phyloP scores from a whole-genome alignment of 805 yeast species.

The Kurtzmaniella fragi region DNA sequence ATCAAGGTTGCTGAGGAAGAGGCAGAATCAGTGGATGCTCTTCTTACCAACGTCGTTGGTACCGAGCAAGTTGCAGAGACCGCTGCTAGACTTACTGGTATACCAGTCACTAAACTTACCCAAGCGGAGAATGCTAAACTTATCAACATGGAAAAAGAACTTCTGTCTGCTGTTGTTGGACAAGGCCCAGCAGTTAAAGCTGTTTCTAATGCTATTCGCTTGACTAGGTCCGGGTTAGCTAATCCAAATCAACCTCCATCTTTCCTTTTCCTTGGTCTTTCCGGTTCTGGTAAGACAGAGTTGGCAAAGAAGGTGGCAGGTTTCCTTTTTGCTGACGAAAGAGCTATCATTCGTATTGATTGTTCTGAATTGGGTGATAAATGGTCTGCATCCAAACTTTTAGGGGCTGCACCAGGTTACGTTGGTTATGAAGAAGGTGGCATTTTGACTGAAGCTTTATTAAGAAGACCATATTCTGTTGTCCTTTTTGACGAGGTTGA shows the following conservation, averaged over 20 bases:
- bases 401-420: constrained; percentile 95
- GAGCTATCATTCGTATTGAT: constrained; percentile 95
- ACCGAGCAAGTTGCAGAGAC: constrained; percentile 93
- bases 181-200: constrained; percentile 95
- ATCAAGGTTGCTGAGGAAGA: constrained; percentile 73
- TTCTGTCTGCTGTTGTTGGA: constrained; percentile 84
- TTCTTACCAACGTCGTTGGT: constrained; percentile 88
- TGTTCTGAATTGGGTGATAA: constrained; percentile 96
- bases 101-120: constrained; percentile 89
- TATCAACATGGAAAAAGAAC: constrained; percentile 88
- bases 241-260: constrained; percentile 97
- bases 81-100: constrained; percentile 94
- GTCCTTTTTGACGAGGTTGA: constrained; percentile 95
- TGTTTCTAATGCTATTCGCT: constrained; percentile 90
- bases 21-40: constrained; percentile 51
- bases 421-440: constrained; percentile 99
- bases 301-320: constrained; percentile 96
- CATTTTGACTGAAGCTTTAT: constrained; percentile 83
- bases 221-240: constrained; percentile 89
- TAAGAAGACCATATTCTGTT: constrained; percentile 94
- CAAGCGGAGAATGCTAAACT: constrained; percentile 94
- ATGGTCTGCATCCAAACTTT: constrained; percentile 88
- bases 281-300: constrained; percentile 98
- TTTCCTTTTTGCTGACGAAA: constrained; percentile 91
- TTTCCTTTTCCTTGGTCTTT: constrained; percentile 87